Conservation (phyloP, 495 filamentous ascomycete species). For the Xylaria grammica region DNA sequence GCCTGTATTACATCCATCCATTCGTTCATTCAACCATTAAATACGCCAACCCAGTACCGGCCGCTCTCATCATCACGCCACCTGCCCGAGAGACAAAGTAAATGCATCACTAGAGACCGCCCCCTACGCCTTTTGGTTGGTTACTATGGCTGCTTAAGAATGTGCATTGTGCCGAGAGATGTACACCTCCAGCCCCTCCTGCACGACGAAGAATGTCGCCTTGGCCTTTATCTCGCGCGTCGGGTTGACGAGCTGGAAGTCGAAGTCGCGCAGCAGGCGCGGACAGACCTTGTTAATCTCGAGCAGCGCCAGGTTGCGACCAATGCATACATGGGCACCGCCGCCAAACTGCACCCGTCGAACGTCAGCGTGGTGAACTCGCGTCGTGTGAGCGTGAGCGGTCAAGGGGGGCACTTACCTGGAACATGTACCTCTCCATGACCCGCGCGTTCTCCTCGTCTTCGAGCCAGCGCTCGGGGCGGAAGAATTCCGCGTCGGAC, state of each 20-base stretch:
- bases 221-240: constrained; percentile 50
- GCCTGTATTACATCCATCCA: no score
- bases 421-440: constrained; percentile 58
- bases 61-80: no score
- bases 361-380: background rate
- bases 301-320: constrained; percentile 59
- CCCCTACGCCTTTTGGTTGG: no score
- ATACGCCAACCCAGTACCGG: no score
- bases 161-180: constrained; percentile 31
- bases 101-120: no score
- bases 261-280: constrained; percentile 53
- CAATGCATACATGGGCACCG: constrained; percentile 60
- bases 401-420: constrained; percentile 38
- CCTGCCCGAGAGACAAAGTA: no score
- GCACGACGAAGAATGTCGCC: constrained; percentile 61
- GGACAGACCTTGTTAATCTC: constrained; percentile 64
- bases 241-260: constrained; percentile 55
- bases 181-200: constrained; percentile 54
- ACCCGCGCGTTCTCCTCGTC: constrained; percentile 48
- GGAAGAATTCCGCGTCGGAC: constrained; percentile 63
- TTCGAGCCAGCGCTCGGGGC: constrained; percentile 71
- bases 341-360: constrained; percentile 58
- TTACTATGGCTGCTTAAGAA: no score
- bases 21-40: no score
- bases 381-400: background rate